Percentiles rank a stretch among this genome's conserved stretches.
phyloP scores from a whole-genome alignment of 192 early-diverging fungal genomes.

The Ramicandelaber brevisporus region DNA sequence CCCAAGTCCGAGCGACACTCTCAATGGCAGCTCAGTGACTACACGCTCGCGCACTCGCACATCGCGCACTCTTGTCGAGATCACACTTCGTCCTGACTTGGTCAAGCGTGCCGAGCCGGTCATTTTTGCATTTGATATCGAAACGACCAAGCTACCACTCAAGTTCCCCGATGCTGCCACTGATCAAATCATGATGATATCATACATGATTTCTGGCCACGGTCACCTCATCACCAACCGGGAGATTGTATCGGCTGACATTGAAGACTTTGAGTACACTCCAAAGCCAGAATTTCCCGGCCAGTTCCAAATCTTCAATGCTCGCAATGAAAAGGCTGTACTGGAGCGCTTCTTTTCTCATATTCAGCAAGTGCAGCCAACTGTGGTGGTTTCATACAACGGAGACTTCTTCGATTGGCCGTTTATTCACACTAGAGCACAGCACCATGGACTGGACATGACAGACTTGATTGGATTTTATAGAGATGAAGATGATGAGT shows the following conservation, averaged over 20 bases:
- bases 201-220: conserved; percentile 98
- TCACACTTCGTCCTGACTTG: conserved; percentile 48
- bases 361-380: conserved; percentile 54
- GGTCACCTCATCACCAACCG: conserved; percentile 95
- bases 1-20: too few species aligned
- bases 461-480: conserved; percentile 68
- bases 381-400: conserved; percentile 90
- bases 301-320: conserved; percentile 93
- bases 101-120: conserved; percentile 88
- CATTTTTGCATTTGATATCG: conserved; percentile 90
- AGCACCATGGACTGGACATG: conserved; percentile 62
- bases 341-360: conserved; percentile 81
- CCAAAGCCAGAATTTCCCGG: conserved; percentile 88
- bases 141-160: conserved; percentile 89
- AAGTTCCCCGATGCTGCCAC: conserved; percentile 83
- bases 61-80: too few species aligned
- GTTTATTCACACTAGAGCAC: conserved; percentile 70
- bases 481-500: conserved; percentile 58
- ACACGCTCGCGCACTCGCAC: too few species aligned
- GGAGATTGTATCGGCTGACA: conserved; percentile 82
- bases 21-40: too few species aligned
- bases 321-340: conserved; percentile 52
- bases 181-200: conserved; percentile 99
- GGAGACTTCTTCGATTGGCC: conserved; percentile 99
- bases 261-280: conserved; percentile 94